Evolutionary conservation across 2,329 filamentous ascomycete species (phyloP).

Genomic region (Aspergillus pseudoviridinutans): DNA sequence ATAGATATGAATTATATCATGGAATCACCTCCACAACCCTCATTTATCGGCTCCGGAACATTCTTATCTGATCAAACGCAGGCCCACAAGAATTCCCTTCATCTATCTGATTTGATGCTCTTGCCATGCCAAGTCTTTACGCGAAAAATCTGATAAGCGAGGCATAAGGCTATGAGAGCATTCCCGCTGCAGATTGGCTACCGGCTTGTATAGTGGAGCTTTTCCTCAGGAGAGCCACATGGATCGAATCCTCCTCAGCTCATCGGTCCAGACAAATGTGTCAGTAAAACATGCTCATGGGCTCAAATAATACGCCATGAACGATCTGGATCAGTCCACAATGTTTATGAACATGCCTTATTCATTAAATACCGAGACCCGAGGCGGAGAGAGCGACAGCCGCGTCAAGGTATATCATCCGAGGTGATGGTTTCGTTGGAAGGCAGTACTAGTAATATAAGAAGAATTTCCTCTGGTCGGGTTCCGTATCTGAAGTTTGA

Average conservation of each 20-base stretch:
- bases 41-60: not conserved
- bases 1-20: no score
- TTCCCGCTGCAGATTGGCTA: not conserved
- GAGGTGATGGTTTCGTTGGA: not conserved
- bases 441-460: not conserved
- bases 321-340: not conserved
- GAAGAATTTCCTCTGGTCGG: not conserved
- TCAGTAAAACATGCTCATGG: not conserved
- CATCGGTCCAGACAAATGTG: not conserved
- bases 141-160: not conserved
- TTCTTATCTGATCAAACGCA: not conserved
- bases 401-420: not conserved
- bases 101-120: not conserved
- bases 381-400: no score
- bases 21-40: no score
- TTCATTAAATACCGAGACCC: not conserved
- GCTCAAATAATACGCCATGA: no score
- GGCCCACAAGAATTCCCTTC: not conserved
- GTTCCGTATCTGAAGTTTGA: not conserved
- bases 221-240: not conserved
- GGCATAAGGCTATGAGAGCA: not conserved
- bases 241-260: not conserved
- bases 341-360: not conserved
- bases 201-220: not conserved
- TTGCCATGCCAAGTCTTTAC: not conserved